Percentiles rank a stretch among this genome's conserved stretches.
These are phyloP conservation scores for Pyropia haitanensis DNA, from an alignment of 23 red algal genomes.

Conservation along the genomic window DNA sequence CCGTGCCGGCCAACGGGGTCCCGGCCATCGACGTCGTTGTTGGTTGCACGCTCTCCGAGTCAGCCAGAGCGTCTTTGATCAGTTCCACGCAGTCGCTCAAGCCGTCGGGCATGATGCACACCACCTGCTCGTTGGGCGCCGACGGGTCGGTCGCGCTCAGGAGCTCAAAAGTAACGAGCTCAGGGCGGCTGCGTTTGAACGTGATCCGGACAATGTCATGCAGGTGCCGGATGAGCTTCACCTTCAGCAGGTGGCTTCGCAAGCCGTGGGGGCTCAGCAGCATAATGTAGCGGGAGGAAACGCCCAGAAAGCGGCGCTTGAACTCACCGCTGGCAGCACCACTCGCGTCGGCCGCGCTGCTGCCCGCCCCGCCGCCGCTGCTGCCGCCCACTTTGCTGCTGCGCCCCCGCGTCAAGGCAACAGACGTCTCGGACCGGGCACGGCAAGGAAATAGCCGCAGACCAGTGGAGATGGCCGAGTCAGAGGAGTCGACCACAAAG, in stretches of 20 bases:
- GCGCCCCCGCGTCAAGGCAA: background rate
- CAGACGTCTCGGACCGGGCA: constrained; percentile 18
- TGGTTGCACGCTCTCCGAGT: background rate
- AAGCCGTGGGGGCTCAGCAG: constrained; percentile 41
- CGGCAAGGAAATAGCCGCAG: constrained; percentile 73
- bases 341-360: background rate
- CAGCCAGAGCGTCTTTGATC: constrained; percentile 44
- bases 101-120: constrained; percentile 72
- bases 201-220: constrained; percentile 65
- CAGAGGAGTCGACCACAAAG: constrained; percentile 54
- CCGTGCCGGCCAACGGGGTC: too few species aligned
- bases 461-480: constrained; percentile 38
- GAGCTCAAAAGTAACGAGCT: constrained; percentile 61
- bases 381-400: too few species aligned
- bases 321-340: constrained; percentile 26
- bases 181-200: constrained; percentile 62
- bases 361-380: background rate
- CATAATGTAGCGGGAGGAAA: constrained; percentile 57
- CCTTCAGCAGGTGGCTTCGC: constrained; percentile 48
- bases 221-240: constrained; percentile 55
- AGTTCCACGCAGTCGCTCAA: constrained; percentile 55
- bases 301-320: constrained; percentile 59
- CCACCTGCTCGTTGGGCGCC: constrained; percentile 17
- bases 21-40: too few species aligned
- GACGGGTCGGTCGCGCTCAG: constrained; percentile 5